Percentiles rank a stretch among this genome's conserved stretches.
These are phyloP conservation scores for Apiotrichum laibachii DNA, from an alignment of 1,284 basidiomycete species.

Conservation along the genomic window DNA sequence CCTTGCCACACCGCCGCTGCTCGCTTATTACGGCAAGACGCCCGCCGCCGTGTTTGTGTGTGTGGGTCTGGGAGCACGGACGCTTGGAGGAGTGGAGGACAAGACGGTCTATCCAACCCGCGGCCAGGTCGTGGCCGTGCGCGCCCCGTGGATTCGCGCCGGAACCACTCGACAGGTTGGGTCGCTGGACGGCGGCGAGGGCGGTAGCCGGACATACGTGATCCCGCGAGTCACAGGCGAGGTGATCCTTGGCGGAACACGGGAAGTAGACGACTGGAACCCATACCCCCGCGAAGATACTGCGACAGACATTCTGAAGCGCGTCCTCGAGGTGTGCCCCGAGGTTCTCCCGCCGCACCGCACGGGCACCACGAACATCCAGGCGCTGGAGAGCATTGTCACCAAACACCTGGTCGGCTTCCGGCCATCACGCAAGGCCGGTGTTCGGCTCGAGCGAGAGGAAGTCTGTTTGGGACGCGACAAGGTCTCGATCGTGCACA, in stretches of 20 bases:
- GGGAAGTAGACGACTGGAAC: constrained; percentile 45
- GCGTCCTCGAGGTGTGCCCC: constrained; percentile 43
- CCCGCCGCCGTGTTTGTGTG: constrained; percentile 66
- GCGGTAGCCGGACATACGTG: constrained; percentile 48
- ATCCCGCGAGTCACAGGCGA: constrained; percentile 47
- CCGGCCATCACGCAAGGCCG: constrained; percentile 36
- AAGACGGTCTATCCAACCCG: constrained; percentile 56
- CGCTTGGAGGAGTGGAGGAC: constrained; percentile 56
- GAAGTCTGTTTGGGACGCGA: not conserved
- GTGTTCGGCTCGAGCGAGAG: constrained; percentile 34
- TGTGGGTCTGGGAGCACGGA: constrained; percentile 58
- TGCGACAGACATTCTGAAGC: constrained; percentile 33
- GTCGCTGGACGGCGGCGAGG: constrained; percentile 41
- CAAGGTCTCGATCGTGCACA: constrained; percentile 33
- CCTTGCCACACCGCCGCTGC: constrained; percentile 18
- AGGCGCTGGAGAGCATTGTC: constrained; percentile 25
- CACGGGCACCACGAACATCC: not conserved
- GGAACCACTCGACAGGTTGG: constrained; percentile 48
- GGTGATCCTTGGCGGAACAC: constrained; percentile 49
- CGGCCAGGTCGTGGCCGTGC: constrained; percentile 57
- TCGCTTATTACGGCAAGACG: constrained; percentile 20
- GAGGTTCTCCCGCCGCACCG: constrained; percentile 24
- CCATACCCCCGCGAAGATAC: constrained; percentile 37
- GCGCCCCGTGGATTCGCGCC: constrained; percentile 49
- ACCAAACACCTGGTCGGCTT: constrained; percentile 38